These are phyloP conservation scores for Fraxinus velutina DNA, from an alignment of 305 asterid genomes.

Conservation along the genomic window DNA sequence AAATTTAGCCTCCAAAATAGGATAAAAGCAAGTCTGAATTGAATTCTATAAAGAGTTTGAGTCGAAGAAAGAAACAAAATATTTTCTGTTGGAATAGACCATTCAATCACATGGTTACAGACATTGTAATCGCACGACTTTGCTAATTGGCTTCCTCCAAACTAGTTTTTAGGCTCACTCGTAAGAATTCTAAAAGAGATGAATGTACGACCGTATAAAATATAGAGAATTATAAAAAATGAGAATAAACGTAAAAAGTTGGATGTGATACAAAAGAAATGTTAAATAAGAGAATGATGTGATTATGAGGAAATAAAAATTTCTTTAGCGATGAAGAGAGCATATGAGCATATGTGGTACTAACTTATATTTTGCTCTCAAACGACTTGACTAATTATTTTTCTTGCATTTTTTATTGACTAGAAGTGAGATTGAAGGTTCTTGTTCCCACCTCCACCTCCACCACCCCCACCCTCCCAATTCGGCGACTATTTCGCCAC, in stretches of 20 bases:
- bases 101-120: too few relatives aligned
- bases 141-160: not conserved
- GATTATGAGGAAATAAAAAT: not conserved
- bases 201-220: not conserved
- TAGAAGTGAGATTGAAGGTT: not conserved
- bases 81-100: too few relatives aligned
- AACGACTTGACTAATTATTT: not conserved
- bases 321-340: not conserved
- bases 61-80: too few relatives aligned
- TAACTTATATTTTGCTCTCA: not conserved
- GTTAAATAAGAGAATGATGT: not conserved
- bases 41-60: too few relatives aligned
- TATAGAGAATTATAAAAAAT: too few relatives aligned
- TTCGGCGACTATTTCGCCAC: too few relatives aligned
- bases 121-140: too few relatives aligned
- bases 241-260: not conserved
- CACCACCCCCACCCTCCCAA: too few relatives aligned
- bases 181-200: not conserved
- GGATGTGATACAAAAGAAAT: not conserved
- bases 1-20: too few relatives aligned
- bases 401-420: not conserved
- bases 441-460: not conserved
- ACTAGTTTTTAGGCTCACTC: not conserved
- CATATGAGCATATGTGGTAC: not conserved
- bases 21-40: too few relatives aligned